Base-by-base conservation (phyloP, 176 grass and related monocot species). In the Bonia amplexicaulis region DNA sequence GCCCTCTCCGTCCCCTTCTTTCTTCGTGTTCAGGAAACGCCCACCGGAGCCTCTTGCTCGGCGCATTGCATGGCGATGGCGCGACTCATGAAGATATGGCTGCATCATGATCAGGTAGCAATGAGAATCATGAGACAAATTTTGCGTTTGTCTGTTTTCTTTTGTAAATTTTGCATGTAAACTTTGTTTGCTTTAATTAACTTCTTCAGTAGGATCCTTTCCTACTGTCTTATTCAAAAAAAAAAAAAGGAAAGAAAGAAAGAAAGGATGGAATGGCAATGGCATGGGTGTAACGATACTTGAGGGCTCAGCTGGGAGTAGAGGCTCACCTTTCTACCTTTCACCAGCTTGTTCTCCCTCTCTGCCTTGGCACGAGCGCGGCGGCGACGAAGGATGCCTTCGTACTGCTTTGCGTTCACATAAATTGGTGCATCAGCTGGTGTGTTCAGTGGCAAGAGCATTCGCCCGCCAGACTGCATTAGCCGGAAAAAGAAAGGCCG, bases 1-100 rank as follows among this genome's bases (percentile, higher is more conserved):
- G 13, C 6, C 81, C 26, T 84, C 76, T 7, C 55, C 49, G 0
- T 39, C 9, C 7, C 45, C 88, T 61, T 91, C 81, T n/a, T 86
- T 90, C 87, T 98, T 96, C 0, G 81, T 94, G 91, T 96, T 99
- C n/a, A 99, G 85, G 79, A 99, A 99, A 31, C 96, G 96, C 23
- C 96, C 96, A 15, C 96, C 93, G 0, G 85, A 87, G 73, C 93
- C 96, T 73, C 93, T 79, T 7, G 74, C 91, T 9, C 96, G 91
- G 41, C 93, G 93, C 91, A 96, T 92, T 6, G 96, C 96, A 45
- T 99, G 96, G 47, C 80, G 93, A 77, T 99, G 96, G 23, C 96
- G 90, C 1, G 93, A 99, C 79, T 96, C 97, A 4, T 99, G 97
- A 19, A 96, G 90, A 55, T 99, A 99, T 0, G 93, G 92, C 97